Percentiles rank a stretch among this genome's conserved stretches.
Conservation (phyloP, 148 eudicot genomes). For the Rhododendron griersonianum region DNA sequence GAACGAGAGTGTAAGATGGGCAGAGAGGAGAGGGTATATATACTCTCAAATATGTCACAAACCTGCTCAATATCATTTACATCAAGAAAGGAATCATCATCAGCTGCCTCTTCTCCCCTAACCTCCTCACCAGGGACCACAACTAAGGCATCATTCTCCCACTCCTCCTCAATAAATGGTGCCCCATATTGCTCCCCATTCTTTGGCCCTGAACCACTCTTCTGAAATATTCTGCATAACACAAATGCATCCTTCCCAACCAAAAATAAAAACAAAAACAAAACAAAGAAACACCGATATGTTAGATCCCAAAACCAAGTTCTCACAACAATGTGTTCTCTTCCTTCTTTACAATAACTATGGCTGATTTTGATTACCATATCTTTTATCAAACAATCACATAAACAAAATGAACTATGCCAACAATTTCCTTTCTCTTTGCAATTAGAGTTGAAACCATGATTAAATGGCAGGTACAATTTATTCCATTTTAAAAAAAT, state of each 20-base stretch:
- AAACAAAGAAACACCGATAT: not conserved
- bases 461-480: not conserved
- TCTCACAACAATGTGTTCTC: not conserved
- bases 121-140: conserved; percentile 38
- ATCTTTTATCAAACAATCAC: not conserved
- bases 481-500: not conserved
- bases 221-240: conserved; percentile 85
- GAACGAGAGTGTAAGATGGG: not conserved
- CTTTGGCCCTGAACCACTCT: conserved; percentile 97
- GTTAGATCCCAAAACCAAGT: conserved; percentile 1
- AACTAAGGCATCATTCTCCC: conserved; percentile 61
- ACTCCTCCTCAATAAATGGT: conserved; percentile 86
- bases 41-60: not conserved
- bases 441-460: not conserved
- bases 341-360: not conserved
- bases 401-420: not conserved
- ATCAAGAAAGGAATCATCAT: conserved; percentile 51
- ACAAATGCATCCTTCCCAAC: conserved; percentile 78
- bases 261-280: not conserved
- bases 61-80: conserved; percentile 71
- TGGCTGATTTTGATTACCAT: not conserved
- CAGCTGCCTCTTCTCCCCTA: conserved; percentile 48
- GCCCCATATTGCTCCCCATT: conserved; percentile 97
- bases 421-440: not conserved
- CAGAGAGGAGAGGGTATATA: not conserved